phyloP scores from a whole-genome alignment of 371 early-diverging fungal genomes.

The Mucor racemosus region DNA sequence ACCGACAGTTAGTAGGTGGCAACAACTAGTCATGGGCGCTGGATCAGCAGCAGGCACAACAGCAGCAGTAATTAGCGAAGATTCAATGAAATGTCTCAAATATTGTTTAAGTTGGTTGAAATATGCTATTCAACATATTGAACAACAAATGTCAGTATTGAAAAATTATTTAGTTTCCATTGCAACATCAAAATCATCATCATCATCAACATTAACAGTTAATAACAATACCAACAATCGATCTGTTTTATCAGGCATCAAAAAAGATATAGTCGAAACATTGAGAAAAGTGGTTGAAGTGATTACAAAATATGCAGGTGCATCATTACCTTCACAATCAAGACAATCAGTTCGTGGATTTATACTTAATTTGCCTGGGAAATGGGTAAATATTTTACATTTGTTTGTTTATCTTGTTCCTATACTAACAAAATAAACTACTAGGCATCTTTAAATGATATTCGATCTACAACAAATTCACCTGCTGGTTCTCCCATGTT shows the following conservation, averaged over 20 bases:
- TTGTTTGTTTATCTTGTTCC: neutral
- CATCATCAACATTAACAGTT: constrained; percentile 12
- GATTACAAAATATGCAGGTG: constrained; percentile 85
- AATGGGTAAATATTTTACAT: constrained; percentile 64
- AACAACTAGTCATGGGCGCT: constrained; percentile 70
- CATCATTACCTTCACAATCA: constrained; percentile 86
- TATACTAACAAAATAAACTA: neutral
- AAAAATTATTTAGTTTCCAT: constrained; percentile 66
- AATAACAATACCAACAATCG: constrained; percentile 26
- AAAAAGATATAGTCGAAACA: constrained; percentile 84
- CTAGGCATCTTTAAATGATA: constrained; percentile 40
- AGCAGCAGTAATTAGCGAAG: constrained; percentile 77
- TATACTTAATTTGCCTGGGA: constrained; percentile 81
- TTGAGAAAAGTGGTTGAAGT: constrained; percentile 87
- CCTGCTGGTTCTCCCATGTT: constrained; percentile 49
- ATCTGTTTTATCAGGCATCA: constrained; percentile 64
- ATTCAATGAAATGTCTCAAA: constrained; percentile 75
- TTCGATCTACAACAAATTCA: constrained; percentile 45
- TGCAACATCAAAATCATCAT: constrained; percentile 34
- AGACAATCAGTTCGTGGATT: constrained; percentile 81
- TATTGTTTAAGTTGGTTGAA: constrained; percentile 86
- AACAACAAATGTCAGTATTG: constrained; percentile 75
- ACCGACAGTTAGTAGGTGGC: constrained; percentile 49
- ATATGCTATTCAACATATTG: constrained; percentile 84
- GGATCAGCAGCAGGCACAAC: constrained; percentile 70